Evolutionary conservation across 495 filamentous ascomycete species (phyloP).

Genomic region (Penicillium desertorum): DNA sequence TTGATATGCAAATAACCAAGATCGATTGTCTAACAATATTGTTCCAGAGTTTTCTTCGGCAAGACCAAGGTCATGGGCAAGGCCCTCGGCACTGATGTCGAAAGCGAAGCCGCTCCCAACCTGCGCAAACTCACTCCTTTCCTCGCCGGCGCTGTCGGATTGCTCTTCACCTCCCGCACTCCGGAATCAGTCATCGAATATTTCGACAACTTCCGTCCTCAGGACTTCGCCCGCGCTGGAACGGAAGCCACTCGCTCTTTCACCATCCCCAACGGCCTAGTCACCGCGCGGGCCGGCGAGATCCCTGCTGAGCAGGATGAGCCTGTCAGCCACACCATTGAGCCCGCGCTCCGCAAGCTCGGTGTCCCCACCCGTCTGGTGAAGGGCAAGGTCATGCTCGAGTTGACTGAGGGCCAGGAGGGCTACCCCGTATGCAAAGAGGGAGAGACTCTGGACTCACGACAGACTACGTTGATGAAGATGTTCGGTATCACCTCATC

Average conservation of each 20-base stretch:
- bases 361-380: conserved; percentile 84
- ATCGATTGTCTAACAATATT: neutral
- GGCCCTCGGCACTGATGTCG: conserved; percentile 73
- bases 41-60: conserved; percentile 83
- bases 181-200: conserved; percentile 62
- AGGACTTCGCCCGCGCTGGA: conserved; percentile 89
- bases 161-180: conserved; percentile 81
- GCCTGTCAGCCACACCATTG: conserved; percentile 78
- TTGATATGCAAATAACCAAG: conserved; percentile 9
- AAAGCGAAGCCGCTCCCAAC: conserved; percentile 73
- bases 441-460: conserved; percentile 77
- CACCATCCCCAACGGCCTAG: conserved; percentile 70
- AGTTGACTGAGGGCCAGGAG: conserved; percentile 65
- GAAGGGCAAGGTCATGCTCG: conserved; percentile 83
- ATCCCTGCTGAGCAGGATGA: conserved; percentile 77
- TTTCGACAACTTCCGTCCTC: conserved; percentile 63
- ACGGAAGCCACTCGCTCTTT: conserved; percentile 70
- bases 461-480: conserved; percentile 92
- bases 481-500: conserved; percentile 85
- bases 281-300: conserved; percentile 76
- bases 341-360: conserved; percentile 81
- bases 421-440: conserved; percentile 74
- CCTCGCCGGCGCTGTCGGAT: conserved; percentile 78
- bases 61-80: conserved; percentile 98
- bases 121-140: conserved; percentile 66